A percentile compares a stretch with the other conserved stretches of the same genome.
phyloP scores from a whole-genome alignment of 148 eudicot species.

The Chenopodium berlandieri region DNA sequence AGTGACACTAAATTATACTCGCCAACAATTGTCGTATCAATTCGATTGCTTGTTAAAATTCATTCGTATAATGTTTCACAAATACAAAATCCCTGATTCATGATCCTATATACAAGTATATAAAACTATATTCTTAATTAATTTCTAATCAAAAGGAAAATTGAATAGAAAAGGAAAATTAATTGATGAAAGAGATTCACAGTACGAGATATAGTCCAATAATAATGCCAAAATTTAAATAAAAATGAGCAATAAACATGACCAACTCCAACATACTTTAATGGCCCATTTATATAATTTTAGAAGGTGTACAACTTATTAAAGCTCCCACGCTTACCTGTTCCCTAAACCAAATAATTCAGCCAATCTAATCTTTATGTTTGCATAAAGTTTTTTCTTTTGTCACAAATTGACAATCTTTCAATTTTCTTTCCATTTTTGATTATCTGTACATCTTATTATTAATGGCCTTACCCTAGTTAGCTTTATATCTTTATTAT shows the following conservation, averaged over 20 bases:
- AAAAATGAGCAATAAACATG: neutral
- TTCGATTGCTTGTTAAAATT: too few relatives aligned
- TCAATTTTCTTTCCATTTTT: neutral
- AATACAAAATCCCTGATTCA: neutral
- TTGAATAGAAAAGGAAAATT: neutral
- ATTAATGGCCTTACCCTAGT: neutral
- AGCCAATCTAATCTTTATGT: conserved; percentile 6
- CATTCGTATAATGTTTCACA: too few relatives aligned
- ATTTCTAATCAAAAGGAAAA: conserved; percentile 7
- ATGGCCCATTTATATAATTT: conserved; percentile 1
- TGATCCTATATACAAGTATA: neutral
- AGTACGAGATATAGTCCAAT: neutral
- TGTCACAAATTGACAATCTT: neutral
- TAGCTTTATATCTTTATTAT: neutral
- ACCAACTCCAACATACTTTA: conserved; percentile 21
- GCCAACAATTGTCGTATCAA: too few relatives aligned
- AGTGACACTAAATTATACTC: too few relatives aligned
- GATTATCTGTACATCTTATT: neutral
- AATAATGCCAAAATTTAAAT: neutral
- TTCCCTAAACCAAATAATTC: conserved; percentile 15
- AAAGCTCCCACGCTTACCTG: conserved; percentile 20
- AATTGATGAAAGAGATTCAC: conserved; percentile 13
- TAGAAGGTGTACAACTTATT: conserved; percentile 5
- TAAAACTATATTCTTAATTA: neutral
- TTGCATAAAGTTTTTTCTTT: neutral